phyloP scores from a whole-genome alignment of 805 yeast genomes.

The Candida ipomoeae region DNA sequence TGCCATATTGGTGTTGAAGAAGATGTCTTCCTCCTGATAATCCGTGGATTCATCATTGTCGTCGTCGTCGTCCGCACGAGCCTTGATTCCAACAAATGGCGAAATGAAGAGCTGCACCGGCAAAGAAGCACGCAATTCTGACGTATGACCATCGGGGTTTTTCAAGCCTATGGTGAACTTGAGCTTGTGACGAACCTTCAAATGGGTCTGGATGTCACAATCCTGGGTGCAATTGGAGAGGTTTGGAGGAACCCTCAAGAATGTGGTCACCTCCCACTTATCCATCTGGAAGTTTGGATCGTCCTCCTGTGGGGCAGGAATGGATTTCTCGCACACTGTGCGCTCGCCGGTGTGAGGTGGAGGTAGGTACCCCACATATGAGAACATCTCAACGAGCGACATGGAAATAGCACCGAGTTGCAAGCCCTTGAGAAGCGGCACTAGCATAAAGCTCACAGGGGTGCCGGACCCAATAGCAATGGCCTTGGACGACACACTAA shows the following conservation, averaged over 20 bases:
- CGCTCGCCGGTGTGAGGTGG: constrained; percentile 62
- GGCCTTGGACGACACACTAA: constrained; percentile 83
- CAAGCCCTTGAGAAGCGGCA: constrained; percentile 80
- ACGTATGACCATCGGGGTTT: constrained; percentile 89
- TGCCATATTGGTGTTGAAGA: constrained; percentile 19
- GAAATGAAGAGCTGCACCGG: constrained; percentile 73
- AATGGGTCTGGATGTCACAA: constrained; percentile 61
- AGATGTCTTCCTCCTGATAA: constrained; percentile 25
- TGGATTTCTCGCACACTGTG: constrained; percentile 45
- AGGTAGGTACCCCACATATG: constrained; percentile 54
- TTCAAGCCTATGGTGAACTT: constrained; percentile 73
- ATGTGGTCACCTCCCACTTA: constrained; percentile 68
- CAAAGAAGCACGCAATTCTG: constrained; percentile 86
- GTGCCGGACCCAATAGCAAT: constrained; percentile 82
- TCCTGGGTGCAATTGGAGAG: constrained; percentile 82
- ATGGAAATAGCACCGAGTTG: constrained; percentile 70
- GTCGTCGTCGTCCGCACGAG: constrained; percentile 31
- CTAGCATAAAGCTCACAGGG: constrained; percentile 64
- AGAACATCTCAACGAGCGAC: constrained; percentile 62
- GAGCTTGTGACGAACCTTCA: constrained; percentile 85
- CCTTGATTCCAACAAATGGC: constrained; percentile 75
- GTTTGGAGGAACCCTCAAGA: constrained; percentile 64
- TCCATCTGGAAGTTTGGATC: constrained; percentile 46
- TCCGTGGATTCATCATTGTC: constrained; percentile 12
- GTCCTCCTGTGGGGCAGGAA: constrained; percentile 37